Base-by-base conservation (phyloP, 2,329 filamentous ascomycete species). In the Spiromastix sp. region DNA sequence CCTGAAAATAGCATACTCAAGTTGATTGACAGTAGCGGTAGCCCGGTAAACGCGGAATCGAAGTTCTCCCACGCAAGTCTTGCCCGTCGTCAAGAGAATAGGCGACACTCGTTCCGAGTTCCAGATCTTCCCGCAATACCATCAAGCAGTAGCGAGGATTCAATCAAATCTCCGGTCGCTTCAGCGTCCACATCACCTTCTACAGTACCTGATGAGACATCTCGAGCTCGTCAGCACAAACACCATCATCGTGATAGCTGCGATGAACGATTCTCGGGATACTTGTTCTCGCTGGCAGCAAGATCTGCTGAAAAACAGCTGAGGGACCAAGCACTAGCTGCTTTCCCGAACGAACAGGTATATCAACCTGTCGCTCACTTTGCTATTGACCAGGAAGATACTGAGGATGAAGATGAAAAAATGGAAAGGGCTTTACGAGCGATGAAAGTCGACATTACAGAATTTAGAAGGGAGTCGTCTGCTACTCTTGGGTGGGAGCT, bases 271-370 rank as follows among this genome's bases (percentile, higher is more conserved):
- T 81, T 83, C 47, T 77, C 81, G 34, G 77, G 79, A 24, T 87
- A 87, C 56, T 63, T 94, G 37, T 71, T 93, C 39, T 77, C 82
- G 38, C 66, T 93, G 38, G 84, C 86, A 28, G 83, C 83, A 33
- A 80, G 78, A 50, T 80, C 85, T 50, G 83, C 82, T 6, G 79
- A 91, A 55, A 77, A 79, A 50, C 81, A 89, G 55, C 67, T 95
- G 43, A 77, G 81, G 42, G 84, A 93, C 48, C 62, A 63, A 44
- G 57, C 64, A 11, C 50, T 68, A 36, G 65, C 65, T 22, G 65
- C 64, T 4, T 68, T 67, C 42, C 65, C 66, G 9, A 67, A 67
- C 39, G 64, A 68, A 43, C 57, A 64, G 42, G 51, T 57, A 12
- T 57, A 68, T 36, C 60, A 68, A 32, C 54, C 56, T 4, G 61